phyloP scores from a whole-genome alignment of 257 asterid species.

The Coffea canephora region DNA sequence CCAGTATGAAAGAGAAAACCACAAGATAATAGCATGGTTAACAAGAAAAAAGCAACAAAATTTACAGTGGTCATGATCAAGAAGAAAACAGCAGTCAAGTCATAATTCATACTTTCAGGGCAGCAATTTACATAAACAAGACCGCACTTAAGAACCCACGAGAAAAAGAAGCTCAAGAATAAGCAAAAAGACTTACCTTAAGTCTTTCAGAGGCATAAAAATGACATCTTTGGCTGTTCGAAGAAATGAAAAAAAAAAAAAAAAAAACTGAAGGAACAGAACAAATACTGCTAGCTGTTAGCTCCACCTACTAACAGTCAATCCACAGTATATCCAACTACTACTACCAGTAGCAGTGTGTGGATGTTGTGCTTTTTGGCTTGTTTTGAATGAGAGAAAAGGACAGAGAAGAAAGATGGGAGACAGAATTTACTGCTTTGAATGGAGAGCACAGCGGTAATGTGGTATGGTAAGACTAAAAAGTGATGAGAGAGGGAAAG shows the following conservation, averaged over 20 bases:
- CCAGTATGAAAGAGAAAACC: neutral
- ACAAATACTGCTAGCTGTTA: neutral
- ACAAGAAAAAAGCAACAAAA: neutral
- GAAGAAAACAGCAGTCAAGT: neutral
- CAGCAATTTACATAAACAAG: too few relatives aligned
- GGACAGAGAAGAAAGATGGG: neutral
- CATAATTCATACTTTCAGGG: neutral
- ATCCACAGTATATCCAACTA: neutral
- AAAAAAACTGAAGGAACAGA: neutral
- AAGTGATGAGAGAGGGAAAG: neutral
- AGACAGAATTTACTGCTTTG: conserved; percentile 1
- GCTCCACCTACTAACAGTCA: neutral
- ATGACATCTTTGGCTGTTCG: neutral
- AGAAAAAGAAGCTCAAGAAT: neutral
- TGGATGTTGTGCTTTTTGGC: neutral
- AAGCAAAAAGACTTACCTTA: conserved; percentile 6
- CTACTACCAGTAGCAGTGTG: neutral
- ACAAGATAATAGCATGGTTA: neutral
- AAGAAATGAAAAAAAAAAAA: neutral
- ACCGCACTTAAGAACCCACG: neutral
- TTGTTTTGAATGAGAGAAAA: neutral
- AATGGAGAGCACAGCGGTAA: neutral
- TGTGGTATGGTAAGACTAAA: neutral
- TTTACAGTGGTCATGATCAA: neutral
- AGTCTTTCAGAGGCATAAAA: neutral